phyloP scores from a whole-genome alignment of 805 yeast genomes.

The Kodamaea hsintzibuensis region DNA sequence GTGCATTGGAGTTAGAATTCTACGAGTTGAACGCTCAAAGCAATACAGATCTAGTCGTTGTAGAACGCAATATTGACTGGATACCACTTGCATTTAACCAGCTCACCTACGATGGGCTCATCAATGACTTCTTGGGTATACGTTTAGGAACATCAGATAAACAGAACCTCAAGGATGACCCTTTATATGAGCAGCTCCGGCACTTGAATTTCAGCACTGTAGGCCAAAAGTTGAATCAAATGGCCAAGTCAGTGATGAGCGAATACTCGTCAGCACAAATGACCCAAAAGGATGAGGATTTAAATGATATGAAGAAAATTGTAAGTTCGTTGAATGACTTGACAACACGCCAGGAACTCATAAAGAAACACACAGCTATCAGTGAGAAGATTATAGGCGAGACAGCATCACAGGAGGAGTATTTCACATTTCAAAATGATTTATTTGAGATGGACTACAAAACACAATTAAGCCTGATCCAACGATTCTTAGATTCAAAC shows the following conservation, averaged over 20 bases:
- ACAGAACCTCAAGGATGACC: conserved; percentile 39
- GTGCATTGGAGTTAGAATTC: conserved; percentile 39
- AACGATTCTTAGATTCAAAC: conserved; percentile 42
- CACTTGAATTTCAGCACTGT: conserved; percentile 76
- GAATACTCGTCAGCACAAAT: conserved; percentile 56
- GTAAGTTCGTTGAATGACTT: conserved; percentile 69
- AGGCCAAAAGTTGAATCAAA: conserved; percentile 67
- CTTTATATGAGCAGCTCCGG: conserved; percentile 33
- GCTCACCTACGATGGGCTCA: conserved; percentile 76
- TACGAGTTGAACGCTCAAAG: conserved; percentile 37
- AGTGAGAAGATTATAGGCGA: conserved; percentile 59
- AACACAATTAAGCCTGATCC: conserved; percentile 25
- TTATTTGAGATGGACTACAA: conserved; percentile 49
- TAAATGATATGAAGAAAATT: conserved; percentile 55
- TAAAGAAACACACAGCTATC: conserved; percentile 72
- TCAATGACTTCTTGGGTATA: conserved; percentile 68
- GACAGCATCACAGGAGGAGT: conserved; percentile 42
- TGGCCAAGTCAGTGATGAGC: conserved; percentile 70
- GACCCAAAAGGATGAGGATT: conserved; percentile 26
- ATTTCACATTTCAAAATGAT: conserved; percentile 68
- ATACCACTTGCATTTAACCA: conserved; percentile 73
- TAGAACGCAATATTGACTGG: conserved; percentile 78
- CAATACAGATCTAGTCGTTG: conserved; percentile 69
- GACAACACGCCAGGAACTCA: conserved; percentile 64
- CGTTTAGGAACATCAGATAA: conserved; percentile 22